Conservation (phyloP, 495 filamentous ascomycete species). For the Articulospora tetracladia region DNA sequence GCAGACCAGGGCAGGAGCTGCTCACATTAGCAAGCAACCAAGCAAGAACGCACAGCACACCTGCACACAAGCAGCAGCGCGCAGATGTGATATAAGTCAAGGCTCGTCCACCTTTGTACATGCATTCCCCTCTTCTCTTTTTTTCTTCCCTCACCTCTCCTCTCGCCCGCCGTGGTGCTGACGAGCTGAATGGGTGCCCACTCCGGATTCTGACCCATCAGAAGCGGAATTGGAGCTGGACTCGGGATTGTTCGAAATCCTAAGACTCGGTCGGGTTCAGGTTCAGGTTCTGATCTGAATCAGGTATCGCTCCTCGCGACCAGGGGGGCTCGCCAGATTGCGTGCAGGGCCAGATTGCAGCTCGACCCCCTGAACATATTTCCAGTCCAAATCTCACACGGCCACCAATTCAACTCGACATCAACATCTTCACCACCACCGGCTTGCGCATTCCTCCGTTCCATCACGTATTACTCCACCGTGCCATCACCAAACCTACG, state of each 20-base stretch:
- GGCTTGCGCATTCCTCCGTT: no score
- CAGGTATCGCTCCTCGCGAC: no score
- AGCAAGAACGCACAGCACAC: no score
- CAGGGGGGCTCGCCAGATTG: neutral
- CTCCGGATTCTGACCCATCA: neutral
- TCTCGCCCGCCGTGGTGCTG: neutral
- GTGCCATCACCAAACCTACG: neutral
- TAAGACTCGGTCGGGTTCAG: neutral
- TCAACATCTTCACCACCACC: neutral
- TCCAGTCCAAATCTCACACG: neutral
- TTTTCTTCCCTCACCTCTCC: neutral
- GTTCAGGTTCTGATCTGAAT: no score
- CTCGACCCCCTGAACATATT: slow-evolving; percentile 4
- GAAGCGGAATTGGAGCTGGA: neutral
- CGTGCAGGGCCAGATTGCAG: slow-evolving; percentile 3
- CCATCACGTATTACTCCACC: neutral
- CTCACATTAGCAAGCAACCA: no score
- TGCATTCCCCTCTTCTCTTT: neutral
- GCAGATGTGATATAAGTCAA: no score
- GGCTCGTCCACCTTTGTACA: neutral
- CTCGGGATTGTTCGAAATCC: neutral
- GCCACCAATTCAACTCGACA: neutral
- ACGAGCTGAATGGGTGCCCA: slow-evolving; percentile 17
- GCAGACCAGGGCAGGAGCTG: no score
- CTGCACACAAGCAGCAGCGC: no score